Percentiles rank a stretch among this genome's conserved stretches.
Evolutionary conservation across 257 asterid genomes (phyloP).

Genomic region (Capsicum chinense): DNA sequence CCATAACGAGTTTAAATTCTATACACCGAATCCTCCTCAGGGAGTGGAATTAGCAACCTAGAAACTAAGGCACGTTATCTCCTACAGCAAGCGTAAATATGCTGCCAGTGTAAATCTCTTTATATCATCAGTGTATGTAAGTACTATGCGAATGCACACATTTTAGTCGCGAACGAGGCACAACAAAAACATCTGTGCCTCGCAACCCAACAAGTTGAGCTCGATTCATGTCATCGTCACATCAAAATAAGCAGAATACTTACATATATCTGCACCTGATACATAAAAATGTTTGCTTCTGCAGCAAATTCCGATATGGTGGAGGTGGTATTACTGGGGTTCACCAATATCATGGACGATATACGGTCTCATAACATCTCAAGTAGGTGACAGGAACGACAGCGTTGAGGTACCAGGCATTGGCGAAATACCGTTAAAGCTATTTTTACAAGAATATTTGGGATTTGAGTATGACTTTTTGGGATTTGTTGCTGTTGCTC

Average conservation of each 20-base stretch:
- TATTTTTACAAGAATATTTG: constrained; percentile 45
- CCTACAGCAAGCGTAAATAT: background rate
- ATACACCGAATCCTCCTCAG: background rate
- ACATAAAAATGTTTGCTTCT: constrained; percentile 11
- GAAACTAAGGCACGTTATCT: background rate
- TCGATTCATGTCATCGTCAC: background rate
- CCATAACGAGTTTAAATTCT: background rate
- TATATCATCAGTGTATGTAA: background rate
- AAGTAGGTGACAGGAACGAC: constrained; percentile 53
- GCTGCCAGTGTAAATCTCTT: background rate
- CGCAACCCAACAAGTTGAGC: background rate
- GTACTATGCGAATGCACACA: background rate
- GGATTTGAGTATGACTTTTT: constrained; percentile 73
- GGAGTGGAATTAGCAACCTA: background rate
- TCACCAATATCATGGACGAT: constrained; percentile 83
- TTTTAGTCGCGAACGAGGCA: background rate
- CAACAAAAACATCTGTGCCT: background rate
- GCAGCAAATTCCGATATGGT: constrained; percentile 84
- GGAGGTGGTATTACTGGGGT: constrained; percentile 94
- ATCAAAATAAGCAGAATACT: background rate
- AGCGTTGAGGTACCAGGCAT: constrained; percentile 53
- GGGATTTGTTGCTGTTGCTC: constrained; percentile 58
- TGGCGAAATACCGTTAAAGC: constrained; percentile 44
- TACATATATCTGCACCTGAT: background rate
- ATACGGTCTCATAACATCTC: constrained; percentile 79